Base-by-base conservation (phyloP, 306 rosid species). In the Vachellia collinsii region DNA sequence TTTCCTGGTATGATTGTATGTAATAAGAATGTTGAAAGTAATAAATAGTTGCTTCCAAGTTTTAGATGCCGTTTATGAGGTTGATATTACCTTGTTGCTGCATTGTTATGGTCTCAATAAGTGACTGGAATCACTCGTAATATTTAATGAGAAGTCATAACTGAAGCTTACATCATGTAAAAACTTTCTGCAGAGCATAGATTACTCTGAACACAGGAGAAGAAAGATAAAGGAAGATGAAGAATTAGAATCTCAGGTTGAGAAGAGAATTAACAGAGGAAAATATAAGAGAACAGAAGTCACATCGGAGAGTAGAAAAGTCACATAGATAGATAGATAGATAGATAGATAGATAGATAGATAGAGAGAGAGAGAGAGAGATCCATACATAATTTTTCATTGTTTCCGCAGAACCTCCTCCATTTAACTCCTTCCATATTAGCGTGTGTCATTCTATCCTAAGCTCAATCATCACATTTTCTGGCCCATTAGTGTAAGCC, bases 11-110 rank as follows among this genome's bases (percentile, higher is more conserved):
- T 25, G 70, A 38, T 12, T 50, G 43, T 72, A 23, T 82, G 82
- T 77, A 82, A 63, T 53, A 90, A 87, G 82, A 80, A 80, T 77
- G 9, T 54, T 80, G 84, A 74, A 43, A 79, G 78, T 19, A 73
- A 85, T 78, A 82, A 56, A 66, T 38, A 38, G 74, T 47, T 75
- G 70, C 65, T 76, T 44, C 36, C 36, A n/a, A 67, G 50, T 39
- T 39, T 43, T 9, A 3, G 25, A 34, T 51, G 23, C 41, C 25
- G 71, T 22, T 11, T 62, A 9, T 41, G 11, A 29, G 38, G 17
- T 62, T 25, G 19, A 25, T 29, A 13, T 13, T 3, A 62, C 3
- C 41, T 5, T 29, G 5, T 62, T 14, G 2, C 9, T 62, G 17
- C 43, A 8, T 62, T 53, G 48, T 63, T 7, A 14, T 20, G 61